These are phyloP conservation scores for Taphrina wiesneri DNA, from an alignment of 1,139 yeast genomes.

Conservation along the genomic window DNA sequence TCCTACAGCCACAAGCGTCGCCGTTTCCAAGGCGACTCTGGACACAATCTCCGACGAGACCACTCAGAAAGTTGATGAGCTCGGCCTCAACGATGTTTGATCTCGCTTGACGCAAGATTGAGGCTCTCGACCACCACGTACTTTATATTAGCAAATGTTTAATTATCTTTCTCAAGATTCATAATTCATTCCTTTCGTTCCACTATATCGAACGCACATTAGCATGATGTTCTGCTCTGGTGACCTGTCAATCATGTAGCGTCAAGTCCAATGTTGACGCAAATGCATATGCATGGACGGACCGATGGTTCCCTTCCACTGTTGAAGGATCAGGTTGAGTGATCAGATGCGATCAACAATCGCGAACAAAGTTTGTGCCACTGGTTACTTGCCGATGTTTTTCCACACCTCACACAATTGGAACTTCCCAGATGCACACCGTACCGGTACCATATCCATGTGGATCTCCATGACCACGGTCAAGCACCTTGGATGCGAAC, in stretches of 20 bases:
- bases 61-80: constrained; percentile 7
- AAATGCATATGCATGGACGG: too few species aligned
- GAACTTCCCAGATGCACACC: too few species aligned
- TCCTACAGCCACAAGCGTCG: neutral
- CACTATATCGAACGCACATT: too few species aligned
- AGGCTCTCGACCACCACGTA: neutral
- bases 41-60: neutral
- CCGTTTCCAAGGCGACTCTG: neutral
- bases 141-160: neutral
- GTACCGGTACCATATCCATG: neutral
- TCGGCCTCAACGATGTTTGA: neutral
- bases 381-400: neutral
- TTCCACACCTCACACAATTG: neutral
- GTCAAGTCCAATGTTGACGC: too few species aligned
- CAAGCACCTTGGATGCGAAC: too few species aligned
- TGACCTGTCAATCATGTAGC: too few species aligned
- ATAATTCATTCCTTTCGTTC: too few species aligned
- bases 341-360: too few species aligned
- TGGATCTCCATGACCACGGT: too few species aligned
- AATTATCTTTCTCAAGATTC: neutral
- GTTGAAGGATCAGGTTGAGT: too few species aligned
- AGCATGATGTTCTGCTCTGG: too few species aligned
- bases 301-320: too few species aligned
- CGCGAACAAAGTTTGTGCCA: neutral
- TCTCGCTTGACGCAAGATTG: neutral